A percentile compares a stretch with the other conserved stretches of the same genome.
Evolutionary conservation across 208 protist species (phyloP).

Genomic region (Phytomonas sp.): DNA sequence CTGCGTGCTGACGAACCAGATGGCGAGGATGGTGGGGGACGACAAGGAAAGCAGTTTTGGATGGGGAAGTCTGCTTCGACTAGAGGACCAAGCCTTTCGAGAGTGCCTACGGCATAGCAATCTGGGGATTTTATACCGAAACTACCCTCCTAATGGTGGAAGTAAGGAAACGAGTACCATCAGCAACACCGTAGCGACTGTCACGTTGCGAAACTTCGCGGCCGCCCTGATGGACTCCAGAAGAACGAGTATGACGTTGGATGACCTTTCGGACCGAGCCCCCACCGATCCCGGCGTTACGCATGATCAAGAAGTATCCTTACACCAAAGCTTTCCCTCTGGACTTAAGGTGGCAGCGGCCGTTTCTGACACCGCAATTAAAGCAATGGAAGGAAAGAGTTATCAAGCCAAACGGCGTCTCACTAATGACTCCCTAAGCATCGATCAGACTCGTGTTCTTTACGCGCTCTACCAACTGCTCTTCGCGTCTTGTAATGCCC

Average conservation of each 20-base stretch:
- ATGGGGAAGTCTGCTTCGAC: slow-evolving; percentile 18
- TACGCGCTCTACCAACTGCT: slow-evolving; percentile 22
- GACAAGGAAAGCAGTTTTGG: slow-evolving; percentile 20
- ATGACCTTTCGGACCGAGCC: neutral
- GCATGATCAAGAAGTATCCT: neutral
- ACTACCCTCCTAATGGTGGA: neutral
- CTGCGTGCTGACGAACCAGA: slow-evolving; percentile 39
- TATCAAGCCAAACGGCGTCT: neutral
- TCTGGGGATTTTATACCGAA: neutral
- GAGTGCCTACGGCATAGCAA: slow-evolving; percentile 51
- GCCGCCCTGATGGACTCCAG: neutral
- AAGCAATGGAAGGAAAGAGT: neutral
- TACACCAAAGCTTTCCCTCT: neutral
- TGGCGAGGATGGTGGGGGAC: neutral
- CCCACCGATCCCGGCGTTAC: neutral
- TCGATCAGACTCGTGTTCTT: neutral
- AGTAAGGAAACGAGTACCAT: neutral
- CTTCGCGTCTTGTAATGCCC: slow-evolving; percentile 57
- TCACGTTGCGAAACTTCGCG: neutral
- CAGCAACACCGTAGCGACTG: slow-evolving; percentile 3
- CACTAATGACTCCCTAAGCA: neutral
- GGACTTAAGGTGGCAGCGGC: neutral
- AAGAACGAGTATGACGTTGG: neutral
- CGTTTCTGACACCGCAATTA: neutral
- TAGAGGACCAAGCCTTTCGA: slow-evolving; percentile 58